Evolutionary conservation across 1,284 basidiomycete genomes (phyloP), one percentile per base, ranked within the genome.

Genomic region (Apiotrichum domesticum): DNA sequence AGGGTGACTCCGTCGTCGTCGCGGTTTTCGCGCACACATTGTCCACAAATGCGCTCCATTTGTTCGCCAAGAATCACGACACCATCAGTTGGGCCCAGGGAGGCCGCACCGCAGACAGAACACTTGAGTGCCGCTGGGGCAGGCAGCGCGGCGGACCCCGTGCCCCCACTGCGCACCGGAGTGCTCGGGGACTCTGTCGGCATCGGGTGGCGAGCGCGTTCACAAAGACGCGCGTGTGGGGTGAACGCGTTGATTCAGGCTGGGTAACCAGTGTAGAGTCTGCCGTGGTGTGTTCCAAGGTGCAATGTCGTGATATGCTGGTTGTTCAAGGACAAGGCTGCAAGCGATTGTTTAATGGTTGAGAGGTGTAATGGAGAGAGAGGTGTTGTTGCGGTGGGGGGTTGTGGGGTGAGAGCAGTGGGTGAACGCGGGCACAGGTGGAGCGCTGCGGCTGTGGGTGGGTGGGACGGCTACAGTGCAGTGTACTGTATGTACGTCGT

Each of bases 111-210:
- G 58, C 73, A 75, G 29, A 68, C 45, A 1, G 68, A 57, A 55
- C 73, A 75, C 62, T 75, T 75, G 61, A 70, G 63, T 10, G 52
- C 42, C 4, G 55, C 61, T 9, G 60, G 57, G 10, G 53, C 64
- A 46, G 49, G 64, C 44, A 55, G 57, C 40, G 45, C 47, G 21
- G 29, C 9, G 35, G 34, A 13, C 50, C 50, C 14, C 14, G 46
- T 35, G 37, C 46, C 53, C 29, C 40, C 49, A 15, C 44, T 8
- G 11, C 46, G 45, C 58, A 46, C 13, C 63, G 56, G 33, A 58
- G 54, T 35, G 66, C 52, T 49, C n/a, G 56, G 54, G 32, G 70
- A 70, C 62, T 73, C 71, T 11, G 71, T 63, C 14, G 73, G 71
- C 71, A 75, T 73, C 61, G 53, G 44, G 51, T 45, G 51, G 51